A percentile compares a stretch with the other conserved stretches of the same genome.
These are phyloP conservation scores for Diaporthe humulicola DNA, from an alignment of 2,329 filamentous ascomycete species.

Conservation along the genomic window DNA sequence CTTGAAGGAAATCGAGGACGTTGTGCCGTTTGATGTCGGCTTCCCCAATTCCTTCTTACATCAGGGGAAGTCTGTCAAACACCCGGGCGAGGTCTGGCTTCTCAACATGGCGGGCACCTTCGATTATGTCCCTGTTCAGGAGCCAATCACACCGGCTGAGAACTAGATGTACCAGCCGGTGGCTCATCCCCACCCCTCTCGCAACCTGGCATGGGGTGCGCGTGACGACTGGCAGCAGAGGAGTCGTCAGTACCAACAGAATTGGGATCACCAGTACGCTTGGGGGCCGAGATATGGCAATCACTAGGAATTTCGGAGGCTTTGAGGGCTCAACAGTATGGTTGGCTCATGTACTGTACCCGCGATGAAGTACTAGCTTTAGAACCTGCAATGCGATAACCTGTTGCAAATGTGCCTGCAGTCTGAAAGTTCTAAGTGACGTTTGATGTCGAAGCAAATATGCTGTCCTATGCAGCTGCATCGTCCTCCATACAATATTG, in stretches of 20 bases:
- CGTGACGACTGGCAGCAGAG: slow-evolving; percentile 11
- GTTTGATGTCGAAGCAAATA: neutral
- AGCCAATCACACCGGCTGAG: slow-evolving; percentile 39
- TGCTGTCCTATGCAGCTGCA: neutral
- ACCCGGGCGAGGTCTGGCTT: slow-evolving; percentile 58
- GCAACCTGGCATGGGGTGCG: neutral
- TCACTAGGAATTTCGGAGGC: slow-evolving; percentile 1
- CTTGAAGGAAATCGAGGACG: slow-evolving; percentile 74
- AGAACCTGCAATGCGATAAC: neutral
- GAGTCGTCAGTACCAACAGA: neutral
- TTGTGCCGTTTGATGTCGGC: slow-evolving; percentile 72
- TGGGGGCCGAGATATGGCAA: slow-evolving; percentile 8
- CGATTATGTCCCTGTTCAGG: slow-evolving; percentile 62
- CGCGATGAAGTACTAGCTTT: neutral
- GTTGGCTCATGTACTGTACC: neutral
- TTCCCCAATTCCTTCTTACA: slow-evolving; percentile 75
- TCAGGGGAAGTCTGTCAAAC: slow-evolving; percentile 52
- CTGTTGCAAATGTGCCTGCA: neutral
- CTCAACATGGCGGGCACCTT: slow-evolving; percentile 61
- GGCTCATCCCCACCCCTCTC: neutral
- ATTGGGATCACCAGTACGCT: slow-evolving; percentile 2
- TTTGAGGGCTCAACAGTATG: neutral
- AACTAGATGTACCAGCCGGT: slow-evolving; percentile 13
- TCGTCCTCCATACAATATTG: neutral
- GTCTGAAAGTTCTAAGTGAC: neutral